Percentiles rank a stretch among this genome's conserved stretches.
phyloP scores from a whole-genome alignment of 768 basidiomycete species.

The Pleurotus pulmonarius region DNA sequence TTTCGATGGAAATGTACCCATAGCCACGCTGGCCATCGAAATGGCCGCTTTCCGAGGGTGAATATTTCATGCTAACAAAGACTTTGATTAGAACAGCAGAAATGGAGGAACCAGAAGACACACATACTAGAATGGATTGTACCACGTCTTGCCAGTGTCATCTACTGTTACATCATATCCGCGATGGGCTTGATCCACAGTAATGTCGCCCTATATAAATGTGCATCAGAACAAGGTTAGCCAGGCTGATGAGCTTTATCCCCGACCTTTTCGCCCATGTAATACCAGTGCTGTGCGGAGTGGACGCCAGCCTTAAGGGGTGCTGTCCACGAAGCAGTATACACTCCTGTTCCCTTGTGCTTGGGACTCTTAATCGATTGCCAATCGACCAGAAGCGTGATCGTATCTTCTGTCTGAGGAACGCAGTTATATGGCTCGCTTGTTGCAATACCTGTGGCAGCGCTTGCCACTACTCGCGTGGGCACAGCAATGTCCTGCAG shows the following conservation, averaged over 20 bases:
- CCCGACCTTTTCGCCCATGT: slow-evolving; percentile 85
- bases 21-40: slow-evolving; percentile 95
- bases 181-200: slow-evolving; percentile 89
- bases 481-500: slow-evolving; percentile 72
- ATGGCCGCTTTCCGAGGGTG: slow-evolving; percentile 85
- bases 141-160: slow-evolving; percentile 79
- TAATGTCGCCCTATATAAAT: slow-evolving; percentile 73
- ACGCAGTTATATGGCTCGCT: slow-evolving; percentile 86
- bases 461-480: slow-evolving; percentile 86
- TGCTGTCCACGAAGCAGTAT: slow-evolving; percentile 94
- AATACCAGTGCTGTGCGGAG: slow-evolving; percentile 91
- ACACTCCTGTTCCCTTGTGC: slow-evolving; percentile 84
- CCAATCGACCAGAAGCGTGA: slow-evolving; percentile 94
- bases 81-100: slow-evolving; percentile 7
- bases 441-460: slow-evolving; percentile 88
- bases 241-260: neutral
- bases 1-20: slow-evolving; percentile 88
- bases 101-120: slow-evolving; percentile 13
- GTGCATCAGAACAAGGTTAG: slow-evolving; percentile 3
- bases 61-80: slow-evolving; percentile 81
- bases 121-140: slow-evolving; percentile 90
- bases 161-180: slow-evolving; percentile 90
- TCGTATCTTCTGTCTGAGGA: slow-evolving; percentile 88
- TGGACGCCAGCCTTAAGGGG: slow-evolving; percentile 88
- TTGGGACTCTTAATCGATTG: slow-evolving; percentile 70